Base-by-base conservation (phyloP, 257 asterid genomes). In the Capsicum chinense region DNA sequence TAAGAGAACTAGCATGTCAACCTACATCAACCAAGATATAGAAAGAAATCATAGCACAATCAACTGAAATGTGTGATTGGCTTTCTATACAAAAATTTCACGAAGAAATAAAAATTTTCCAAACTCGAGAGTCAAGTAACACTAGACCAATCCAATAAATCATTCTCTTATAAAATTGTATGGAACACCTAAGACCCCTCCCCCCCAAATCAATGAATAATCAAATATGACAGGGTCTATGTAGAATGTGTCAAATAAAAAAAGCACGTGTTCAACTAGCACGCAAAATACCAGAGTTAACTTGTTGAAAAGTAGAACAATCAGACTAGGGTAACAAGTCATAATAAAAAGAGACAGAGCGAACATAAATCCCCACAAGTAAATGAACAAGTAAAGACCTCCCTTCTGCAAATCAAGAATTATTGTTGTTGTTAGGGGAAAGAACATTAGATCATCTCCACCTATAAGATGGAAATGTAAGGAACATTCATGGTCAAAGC, bases 301-400 rank as follows among this genome's bases (percentile, higher is more conserved):
- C 88, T 93, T 95, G 95, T 95, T 95, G 95, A 95, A 95, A 85
- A 95, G 98, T 44, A 98, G 98, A 79, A 98, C 98, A 63, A 95
- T 94, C 81, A 95, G 89, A 85, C 94, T 74, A 48, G 99, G 99
- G 88, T 95, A 94, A 60, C 93, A 39, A 66, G 99, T 93, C 98
- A 94, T 94, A 97, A 95, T 93, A 83, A 92, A 26, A 88, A 95
- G 93, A 81, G 98, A 90, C 83, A 95, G 83, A 83, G 92, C 87
- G 56, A 94, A 87, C 95, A 95, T 92, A 88, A 95, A 95, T 9
- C 88, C 96, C 99, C 99, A 95, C 56, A 95, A 92, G 85, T 95
- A 95, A 84, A 94, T 91, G 83, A 98, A 98, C 89, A 95, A 87
- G 93, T 94, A 94, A 12, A 98, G 98, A 81, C 99, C 98, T 90